Conservation (phyloP, 345 rosid species). For the Eucalyptus globulus region DNA sequence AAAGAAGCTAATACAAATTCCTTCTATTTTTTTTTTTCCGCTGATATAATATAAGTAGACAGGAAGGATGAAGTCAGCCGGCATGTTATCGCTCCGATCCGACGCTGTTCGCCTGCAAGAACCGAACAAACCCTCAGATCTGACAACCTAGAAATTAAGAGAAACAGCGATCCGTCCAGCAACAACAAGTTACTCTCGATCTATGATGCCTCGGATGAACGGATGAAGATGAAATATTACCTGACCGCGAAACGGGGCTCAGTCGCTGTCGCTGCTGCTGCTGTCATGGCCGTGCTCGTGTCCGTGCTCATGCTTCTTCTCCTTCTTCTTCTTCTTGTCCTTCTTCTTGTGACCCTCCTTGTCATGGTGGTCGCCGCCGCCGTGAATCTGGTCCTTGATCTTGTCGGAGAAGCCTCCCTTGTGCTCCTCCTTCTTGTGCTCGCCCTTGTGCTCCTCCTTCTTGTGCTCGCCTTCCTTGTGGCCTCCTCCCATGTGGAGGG, state of each 20-base stretch:
- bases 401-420: conserved; percentile 17
- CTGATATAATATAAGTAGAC: not conserved
- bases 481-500: conserved; percentile 58
- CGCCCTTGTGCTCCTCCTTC: not conserved
- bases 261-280: conserved; percentile 66
- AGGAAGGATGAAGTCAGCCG: not conserved
- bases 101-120: not conserved
- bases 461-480: conserved; percentile 16
- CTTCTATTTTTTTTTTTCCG: fast-evolving
- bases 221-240: not conserved
- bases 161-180: too few relatives aligned
- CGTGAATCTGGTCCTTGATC: conserved; percentile 41
- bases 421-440: not conserved
- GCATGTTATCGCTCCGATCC: not conserved
- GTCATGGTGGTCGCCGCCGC: not conserved
- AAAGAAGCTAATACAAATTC: not conserved
- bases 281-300: conserved; percentile 21
- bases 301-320: not conserved
- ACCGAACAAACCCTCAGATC: not conserved
- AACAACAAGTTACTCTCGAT: not conserved
- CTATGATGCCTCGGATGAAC: not conserved
- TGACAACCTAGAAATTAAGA: not conserved
- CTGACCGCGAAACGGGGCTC: not conserved
- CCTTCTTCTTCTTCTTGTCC: conserved; percentile 22
- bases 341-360: conserved; percentile 13